phyloP scores from a whole-genome alignment of 306 rosid species.

The Quillaja saponaria region DNA sequence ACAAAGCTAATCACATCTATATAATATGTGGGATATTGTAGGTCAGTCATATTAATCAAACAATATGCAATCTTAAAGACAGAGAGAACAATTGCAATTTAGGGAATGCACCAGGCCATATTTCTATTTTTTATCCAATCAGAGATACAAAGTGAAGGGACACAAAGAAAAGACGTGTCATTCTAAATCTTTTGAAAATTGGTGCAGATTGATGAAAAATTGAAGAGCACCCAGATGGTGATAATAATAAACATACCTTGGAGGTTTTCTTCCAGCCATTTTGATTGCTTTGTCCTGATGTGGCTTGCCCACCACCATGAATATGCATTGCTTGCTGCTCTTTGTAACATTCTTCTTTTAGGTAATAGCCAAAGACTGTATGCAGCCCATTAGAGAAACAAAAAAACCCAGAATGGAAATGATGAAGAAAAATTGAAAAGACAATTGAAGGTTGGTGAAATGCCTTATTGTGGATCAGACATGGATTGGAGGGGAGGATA shows the following conservation, averaged over 20 bases:
- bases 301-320: constrained; percentile 99
- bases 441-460: constrained; percentile 31
- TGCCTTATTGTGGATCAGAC: constrained; percentile 29
- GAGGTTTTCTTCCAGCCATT: constrained; percentile 93
- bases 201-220: not conserved
- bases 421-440: not conserved
- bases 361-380: constrained; percentile 23
- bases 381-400: constrained; percentile 34
- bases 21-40: not conserved
- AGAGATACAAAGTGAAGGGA: constrained; percentile 5
- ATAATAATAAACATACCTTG: constrained; percentile 46
- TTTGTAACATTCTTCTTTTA: constrained; percentile 65
- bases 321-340: constrained; percentile 93
- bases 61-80: not conserved
- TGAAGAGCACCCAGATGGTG: constrained; percentile 7
- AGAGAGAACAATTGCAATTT: not conserved
- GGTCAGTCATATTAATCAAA: not conserved
- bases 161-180: constrained; percentile 4
- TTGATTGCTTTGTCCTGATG: constrained; percentile 95
- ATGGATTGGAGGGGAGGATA: constrained; percentile 61
- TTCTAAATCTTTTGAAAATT: constrained; percentile 29
- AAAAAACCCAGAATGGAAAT: constrained; percentile 19
- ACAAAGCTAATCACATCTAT: not conserved
- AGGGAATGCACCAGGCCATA: constrained; percentile 3
- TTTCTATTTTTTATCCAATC: not conserved